phyloP scores from a whole-genome alignment of 176 grass and related monocot genomes.

The Bromus sterilis region DNA sequence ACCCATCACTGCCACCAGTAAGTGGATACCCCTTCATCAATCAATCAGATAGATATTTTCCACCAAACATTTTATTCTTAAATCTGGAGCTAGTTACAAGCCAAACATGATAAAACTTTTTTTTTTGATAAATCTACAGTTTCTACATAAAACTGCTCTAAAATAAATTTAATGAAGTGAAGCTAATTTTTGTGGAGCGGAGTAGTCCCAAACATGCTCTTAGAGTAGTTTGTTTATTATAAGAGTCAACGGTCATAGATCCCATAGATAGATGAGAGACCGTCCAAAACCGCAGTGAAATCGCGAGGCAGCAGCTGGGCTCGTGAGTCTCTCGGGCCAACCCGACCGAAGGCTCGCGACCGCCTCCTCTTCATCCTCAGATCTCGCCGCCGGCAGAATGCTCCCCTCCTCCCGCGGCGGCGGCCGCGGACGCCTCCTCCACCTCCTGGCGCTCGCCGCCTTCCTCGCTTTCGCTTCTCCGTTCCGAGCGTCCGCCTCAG shows the following conservation, averaged over 20 bases:
- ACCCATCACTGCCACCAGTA: no score
- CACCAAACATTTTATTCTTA: no score
- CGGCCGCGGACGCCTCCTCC: neutral
- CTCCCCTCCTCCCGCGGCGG: conserved; percentile 4
- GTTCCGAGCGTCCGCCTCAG: conserved; percentile 40
- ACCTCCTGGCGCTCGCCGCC: conserved; percentile 8
- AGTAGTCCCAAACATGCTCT: no score
- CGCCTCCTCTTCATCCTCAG: neutral
- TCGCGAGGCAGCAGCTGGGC: conserved; percentile 6
- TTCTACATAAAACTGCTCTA: no score
- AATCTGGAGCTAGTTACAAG: no score
- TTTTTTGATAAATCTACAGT: no score
- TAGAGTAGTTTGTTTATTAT: neutral
- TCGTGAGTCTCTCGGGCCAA: conserved; percentile 9
- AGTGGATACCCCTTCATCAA: no score
- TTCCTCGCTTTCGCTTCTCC: neutral
- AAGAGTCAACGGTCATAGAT: conserved; percentile 12
- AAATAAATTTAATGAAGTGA: no score
- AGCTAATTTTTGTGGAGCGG: no score
- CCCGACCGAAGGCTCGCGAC: conserved; percentile 13
- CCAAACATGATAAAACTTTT: no score
- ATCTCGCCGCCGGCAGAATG: conserved; percentile 50
- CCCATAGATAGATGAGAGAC: neutral
- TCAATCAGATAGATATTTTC: no score
- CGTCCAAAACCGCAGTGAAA: conserved; percentile 12